phyloP scores from a whole-genome alignment of 805 yeast genomes.

The Metschnikowia arizonensis region DNA sequence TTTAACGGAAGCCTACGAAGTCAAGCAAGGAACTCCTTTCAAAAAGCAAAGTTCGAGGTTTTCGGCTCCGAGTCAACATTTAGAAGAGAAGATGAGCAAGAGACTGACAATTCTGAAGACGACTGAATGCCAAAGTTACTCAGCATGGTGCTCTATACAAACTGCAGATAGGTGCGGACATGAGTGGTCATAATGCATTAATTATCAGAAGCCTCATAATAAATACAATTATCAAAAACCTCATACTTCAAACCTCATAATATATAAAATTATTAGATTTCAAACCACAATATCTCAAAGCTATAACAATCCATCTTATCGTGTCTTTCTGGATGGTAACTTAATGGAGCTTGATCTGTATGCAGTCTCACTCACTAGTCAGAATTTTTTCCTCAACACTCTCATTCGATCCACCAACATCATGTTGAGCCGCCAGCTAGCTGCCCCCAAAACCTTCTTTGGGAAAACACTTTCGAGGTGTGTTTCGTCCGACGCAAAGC shows the following conservation, averaged over 20 bases:
- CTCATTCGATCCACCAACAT: background rate
- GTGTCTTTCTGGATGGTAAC: background rate
- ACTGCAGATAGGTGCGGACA: background rate
- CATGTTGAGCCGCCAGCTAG: conserved; percentile 6
- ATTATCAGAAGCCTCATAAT: no score
- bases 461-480: conserved; percentile 5
- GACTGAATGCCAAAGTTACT: background rate
- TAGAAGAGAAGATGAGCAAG: conserved; percentile 1
- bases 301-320: background rate
- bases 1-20: background rate
- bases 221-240: no score
- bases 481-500: conserved; percentile 14
- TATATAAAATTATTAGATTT: no score
- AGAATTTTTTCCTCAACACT: conserved; percentile 5
- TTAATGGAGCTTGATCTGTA: background rate
- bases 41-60: conserved; percentile 3
- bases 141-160: no score
- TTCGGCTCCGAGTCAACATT: background rate
- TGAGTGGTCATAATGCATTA: no score
- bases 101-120: background rate
- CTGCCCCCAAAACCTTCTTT: background rate
- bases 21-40: background rate
- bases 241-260: no score
- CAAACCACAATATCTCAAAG: no score
- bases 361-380: background rate